Evolutionary conservation across 129 eudicot genomes (phyloP).

Genomic region (Lonicera japonica): DNA sequence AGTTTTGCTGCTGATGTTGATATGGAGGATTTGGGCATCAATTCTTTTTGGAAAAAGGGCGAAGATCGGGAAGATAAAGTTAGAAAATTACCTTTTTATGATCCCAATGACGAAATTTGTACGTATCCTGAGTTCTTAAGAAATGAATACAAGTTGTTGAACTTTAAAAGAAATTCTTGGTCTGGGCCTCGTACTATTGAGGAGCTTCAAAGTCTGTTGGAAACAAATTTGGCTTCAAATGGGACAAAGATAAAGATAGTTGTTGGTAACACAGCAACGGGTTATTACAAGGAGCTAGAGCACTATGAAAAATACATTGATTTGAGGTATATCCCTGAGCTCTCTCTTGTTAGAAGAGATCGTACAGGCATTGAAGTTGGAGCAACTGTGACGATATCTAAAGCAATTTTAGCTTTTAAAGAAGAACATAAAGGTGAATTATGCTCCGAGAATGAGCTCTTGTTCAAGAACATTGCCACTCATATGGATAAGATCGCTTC

Average conservation of each 20-base stretch:
- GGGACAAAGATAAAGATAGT: slow-evolving; percentile 44
- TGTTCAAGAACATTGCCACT: slow-evolving; percentile 49
- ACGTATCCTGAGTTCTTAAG: too few species aligned
- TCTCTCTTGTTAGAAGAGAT: slow-evolving; percentile 40
- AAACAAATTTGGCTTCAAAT: slow-evolving; percentile 17
- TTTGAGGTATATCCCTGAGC: slow-evolving; percentile 65
- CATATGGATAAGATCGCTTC: slow-evolving; percentile 83
- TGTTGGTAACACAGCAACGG: slow-evolving; percentile 71
- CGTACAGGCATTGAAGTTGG: slow-evolving; percentile 53
- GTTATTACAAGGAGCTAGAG: slow-evolving; percentile 68
- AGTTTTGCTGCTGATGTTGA: too few species aligned
- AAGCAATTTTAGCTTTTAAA: slow-evolving; percentile 43
- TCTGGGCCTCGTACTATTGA: slow-evolving; percentile 46
- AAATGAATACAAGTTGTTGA: slow-evolving; percentile 28
- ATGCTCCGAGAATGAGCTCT: too few species aligned
- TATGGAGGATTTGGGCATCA: slow-evolving; percentile 80
- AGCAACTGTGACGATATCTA: slow-evolving; percentile 72
- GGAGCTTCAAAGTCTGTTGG: slow-evolving; percentile 51
- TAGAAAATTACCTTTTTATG: slow-evolving; percentile 52
- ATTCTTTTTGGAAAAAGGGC: slow-evolving; percentile 70
- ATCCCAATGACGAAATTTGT: too few species aligned
- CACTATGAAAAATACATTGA: too few species aligned
- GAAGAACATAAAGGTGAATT: slow-evolving; percentile 23
- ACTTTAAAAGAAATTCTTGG: slow-evolving; percentile 56
- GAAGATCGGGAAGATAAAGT: slow-evolving; percentile 40